Evolutionary conservation across 2,329 filamentous ascomycete species (phyloP).

Genomic region (Fusarium sp.): DNA sequence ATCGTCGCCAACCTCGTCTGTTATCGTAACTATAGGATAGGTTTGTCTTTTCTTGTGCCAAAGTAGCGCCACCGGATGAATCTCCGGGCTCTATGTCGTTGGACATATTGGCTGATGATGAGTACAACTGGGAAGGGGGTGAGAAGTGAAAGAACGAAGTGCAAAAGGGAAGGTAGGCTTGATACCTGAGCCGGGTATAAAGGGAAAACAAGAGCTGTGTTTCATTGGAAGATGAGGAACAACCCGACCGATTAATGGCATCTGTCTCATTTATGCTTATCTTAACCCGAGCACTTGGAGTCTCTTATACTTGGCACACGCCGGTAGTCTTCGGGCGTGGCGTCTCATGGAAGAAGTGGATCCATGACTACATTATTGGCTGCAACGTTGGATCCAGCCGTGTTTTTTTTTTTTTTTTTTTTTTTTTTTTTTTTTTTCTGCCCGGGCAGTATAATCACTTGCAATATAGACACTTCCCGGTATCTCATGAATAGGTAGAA

Average conservation of each 20-base stretch:
- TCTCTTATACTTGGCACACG: not conserved
- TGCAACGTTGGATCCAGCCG: not conserved
- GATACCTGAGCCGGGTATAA: too few species aligned
- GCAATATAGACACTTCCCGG: not conserved
- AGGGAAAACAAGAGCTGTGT: not conserved
- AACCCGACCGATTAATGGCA: not conserved
- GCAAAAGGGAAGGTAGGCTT: too few species aligned
- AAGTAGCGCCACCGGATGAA: not conserved
- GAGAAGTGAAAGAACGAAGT: fast-evolving
- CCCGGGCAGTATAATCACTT: not conserved
- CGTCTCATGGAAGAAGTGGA: not conserved
- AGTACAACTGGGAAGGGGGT: not conserved
- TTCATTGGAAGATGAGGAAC: fast-evolving
- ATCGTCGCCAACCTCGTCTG: not conserved
- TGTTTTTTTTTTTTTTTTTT: too few species aligned
- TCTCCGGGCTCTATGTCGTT: not conserved
- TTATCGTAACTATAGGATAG: slow-evolving; percentile 5
- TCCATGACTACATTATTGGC: not conserved
- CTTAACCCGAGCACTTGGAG: not conserved
- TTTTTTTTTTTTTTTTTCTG: not conserved
- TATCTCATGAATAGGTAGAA: not conserved
- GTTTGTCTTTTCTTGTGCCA: not conserved
- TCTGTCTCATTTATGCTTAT: not conserved
- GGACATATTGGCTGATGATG: not conserved
- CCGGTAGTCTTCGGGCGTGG: not conserved